Conservation (phyloP, 129 eudicot genomes). For the Artemisia annua region DNA sequence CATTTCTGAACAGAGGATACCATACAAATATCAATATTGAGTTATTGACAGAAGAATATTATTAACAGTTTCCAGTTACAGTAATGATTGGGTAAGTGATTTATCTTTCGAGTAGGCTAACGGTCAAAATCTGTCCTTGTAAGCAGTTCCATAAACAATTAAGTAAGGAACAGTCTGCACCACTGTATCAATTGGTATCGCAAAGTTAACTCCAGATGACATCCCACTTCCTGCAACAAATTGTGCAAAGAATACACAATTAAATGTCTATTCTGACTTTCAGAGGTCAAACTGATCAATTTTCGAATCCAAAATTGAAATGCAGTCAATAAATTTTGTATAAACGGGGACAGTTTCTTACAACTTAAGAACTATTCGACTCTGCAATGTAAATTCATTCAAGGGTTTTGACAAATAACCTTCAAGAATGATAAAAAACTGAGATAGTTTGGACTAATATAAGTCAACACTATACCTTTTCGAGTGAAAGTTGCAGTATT, state of each 20-base stretch:
- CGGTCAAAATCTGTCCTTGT: too few species aligned
- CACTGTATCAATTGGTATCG: constrained; percentile 83
- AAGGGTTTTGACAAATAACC: not conserved
- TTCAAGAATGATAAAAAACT: too few species aligned
- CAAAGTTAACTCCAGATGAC: constrained; percentile 93
- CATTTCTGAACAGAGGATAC: too few species aligned
- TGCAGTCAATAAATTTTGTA: not conserved
- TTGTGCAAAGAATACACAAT: not conserved
- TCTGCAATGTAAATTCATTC: too few species aligned
- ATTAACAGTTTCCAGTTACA: too few species aligned
- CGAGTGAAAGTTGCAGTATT: constrained; percentile 93
- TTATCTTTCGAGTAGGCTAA: too few species aligned
- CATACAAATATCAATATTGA: too few species aligned
- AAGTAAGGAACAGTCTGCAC: constrained; percentile 60
- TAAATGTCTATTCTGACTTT: not conserved
- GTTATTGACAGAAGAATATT: too few species aligned
- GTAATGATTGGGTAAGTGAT: too few species aligned
- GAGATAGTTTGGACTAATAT: too few species aligned
- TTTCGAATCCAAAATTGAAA: not conserved
- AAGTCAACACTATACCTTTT: constrained; percentile 48
- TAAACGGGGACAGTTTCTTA: too few species aligned
- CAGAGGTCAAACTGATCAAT: not conserved
- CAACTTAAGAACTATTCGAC: too few species aligned
- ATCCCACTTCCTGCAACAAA: constrained; percentile 65
- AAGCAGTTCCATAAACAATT: constrained; percentile 67